These are phyloP conservation scores for Rhizophagus prolifer DNA, from an alignment of 192 early-diverging fungal genomes.

Conservation along the genomic window DNA sequence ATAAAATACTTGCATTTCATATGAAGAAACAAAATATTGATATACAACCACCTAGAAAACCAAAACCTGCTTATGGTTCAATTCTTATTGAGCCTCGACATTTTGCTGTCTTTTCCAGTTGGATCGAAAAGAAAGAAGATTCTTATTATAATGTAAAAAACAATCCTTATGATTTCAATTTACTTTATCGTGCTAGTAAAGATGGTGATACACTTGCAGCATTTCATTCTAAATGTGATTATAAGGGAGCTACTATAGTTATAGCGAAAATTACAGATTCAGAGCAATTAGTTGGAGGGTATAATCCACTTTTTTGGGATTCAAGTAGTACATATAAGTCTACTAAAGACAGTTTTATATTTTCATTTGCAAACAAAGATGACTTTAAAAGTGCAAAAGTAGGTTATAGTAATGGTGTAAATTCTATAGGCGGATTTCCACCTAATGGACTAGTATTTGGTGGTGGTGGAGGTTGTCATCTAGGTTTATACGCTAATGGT, in stretches of 20 bases:
- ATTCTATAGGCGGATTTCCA: not conserved
- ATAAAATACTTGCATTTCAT: not conserved
- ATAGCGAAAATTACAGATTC: not conserved
- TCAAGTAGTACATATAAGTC: too few relatives aligned
- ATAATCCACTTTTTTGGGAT: not conserved
- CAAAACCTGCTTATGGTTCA: not conserved
- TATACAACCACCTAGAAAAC: not conserved
- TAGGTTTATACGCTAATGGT: not conserved
- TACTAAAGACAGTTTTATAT: too few relatives aligned
- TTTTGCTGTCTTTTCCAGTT: not conserved
- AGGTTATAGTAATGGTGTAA: not conserved
- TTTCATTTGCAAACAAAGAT: not conserved
- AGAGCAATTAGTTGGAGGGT: not conserved
- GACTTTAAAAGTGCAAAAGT: not conserved
- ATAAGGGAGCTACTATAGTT: constrained; percentile 1
- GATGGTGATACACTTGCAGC: not conserved
- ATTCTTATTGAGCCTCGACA: too few relatives aligned
- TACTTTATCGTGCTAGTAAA: constrained; percentile 13
- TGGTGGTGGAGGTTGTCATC: not conserved
- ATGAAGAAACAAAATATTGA: not conserved
- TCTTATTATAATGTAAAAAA: not conserved
- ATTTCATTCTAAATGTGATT: not conserved
- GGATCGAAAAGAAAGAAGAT: not conserved
- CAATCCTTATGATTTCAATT: not conserved
- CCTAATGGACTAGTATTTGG: not conserved